Conservation (phyloP, 768 basidiomycete genomes). For the Agrocybe praecox region DNA sequence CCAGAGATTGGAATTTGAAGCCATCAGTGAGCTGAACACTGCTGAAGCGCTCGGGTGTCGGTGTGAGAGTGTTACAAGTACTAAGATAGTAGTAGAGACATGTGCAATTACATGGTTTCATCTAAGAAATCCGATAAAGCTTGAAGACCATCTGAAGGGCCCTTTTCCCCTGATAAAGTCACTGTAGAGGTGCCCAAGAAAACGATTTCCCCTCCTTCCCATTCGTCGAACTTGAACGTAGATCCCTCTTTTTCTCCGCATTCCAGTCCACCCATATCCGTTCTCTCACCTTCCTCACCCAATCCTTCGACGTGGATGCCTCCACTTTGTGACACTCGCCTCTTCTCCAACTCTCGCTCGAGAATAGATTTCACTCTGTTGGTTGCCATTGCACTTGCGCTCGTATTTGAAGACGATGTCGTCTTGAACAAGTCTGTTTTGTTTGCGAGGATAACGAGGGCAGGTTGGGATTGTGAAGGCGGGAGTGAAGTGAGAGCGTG, state of each 20-base stretch:
- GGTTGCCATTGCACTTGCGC: constrained; percentile 52
- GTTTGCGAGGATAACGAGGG: constrained; percentile 71
- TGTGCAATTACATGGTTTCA: constrained; percentile 34
- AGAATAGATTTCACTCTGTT: constrained; percentile 76
- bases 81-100: neutral
- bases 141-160: constrained; percentile 37
- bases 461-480: constrained; percentile 64
- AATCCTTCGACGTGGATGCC: constrained; percentile 75
- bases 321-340: constrained; percentile 61
- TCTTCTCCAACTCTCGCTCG: constrained; percentile 84
- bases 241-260: constrained; percentile 56
- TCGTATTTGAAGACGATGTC: constrained; percentile 36
- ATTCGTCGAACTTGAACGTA: constrained; percentile 72
- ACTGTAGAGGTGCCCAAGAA: constrained; percentile 64
- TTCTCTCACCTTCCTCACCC: constrained; percentile 65
- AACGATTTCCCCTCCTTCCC: constrained; percentile 82
- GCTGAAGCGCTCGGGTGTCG: neutral
- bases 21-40: neutral
- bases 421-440: constrained; percentile 73
- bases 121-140: constrained; percentile 52
- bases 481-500: constrained; percentile 73
- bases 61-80: neutral
- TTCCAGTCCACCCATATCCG: constrained; percentile 76
- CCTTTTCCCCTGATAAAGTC: constrained; percentile 37
- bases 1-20: too few relatives aligned